Evolutionary conservation across 345 rosid genomes (phyloP).

Genomic region (Lagerstroemia speciosa): DNA sequence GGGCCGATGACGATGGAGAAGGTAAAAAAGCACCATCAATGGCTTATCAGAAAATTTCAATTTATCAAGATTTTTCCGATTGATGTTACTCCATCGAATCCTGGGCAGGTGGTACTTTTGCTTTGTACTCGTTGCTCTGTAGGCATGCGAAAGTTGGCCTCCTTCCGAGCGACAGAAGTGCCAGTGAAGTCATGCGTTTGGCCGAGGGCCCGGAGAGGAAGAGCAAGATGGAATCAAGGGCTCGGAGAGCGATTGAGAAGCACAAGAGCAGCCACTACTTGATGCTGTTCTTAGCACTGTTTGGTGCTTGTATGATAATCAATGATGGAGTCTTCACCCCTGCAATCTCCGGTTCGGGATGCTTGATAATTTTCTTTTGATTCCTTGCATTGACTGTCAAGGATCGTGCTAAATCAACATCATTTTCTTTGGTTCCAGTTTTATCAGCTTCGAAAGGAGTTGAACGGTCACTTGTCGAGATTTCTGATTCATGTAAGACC

Average conservation of each 20-base stretch:
- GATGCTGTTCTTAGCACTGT: slow-evolving; percentile 39
- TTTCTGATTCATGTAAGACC: slow-evolving; percentile 31
- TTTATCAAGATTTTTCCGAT: not conserved
- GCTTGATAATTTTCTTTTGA: slow-evolving; percentile 1
- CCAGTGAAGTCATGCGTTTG: slow-evolving; percentile 15
- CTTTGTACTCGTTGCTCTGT: slow-evolving; percentile 51
- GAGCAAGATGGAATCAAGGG: slow-evolving; percentile 29
- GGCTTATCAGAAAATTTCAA: not conserved
- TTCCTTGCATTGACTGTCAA: not conserved
- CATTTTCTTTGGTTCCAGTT: slow-evolving; percentile 23
- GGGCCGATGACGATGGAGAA: slow-evolving; percentile 53
- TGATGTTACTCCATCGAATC: slow-evolving; percentile 5
- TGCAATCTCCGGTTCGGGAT: slow-evolving; percentile 44
- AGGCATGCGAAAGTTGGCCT: slow-evolving; percentile 47
- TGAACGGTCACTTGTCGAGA: slow-evolving; percentile 28
- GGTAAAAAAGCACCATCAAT: slow-evolving; percentile 34
- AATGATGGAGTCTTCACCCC: slow-evolving; percentile 54
- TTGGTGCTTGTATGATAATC: slow-evolving; percentile 57
- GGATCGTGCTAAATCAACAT: not conserved
- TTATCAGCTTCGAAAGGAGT: slow-evolving; percentile 46
- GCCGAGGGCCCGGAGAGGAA: slow-evolving; percentile 19
- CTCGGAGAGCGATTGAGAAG: slow-evolving; percentile 31
- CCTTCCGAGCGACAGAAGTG: slow-evolving; percentile 31
- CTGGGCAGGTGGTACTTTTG: slow-evolving; percentile 53
- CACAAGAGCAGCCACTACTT: slow-evolving; percentile 37